Percentiles rank a stretch among this genome's conserved stretches.
Evolutionary conservation across 208 protist species (phyloP).

Genomic region (Blastocrithidia nonstop): DNA sequence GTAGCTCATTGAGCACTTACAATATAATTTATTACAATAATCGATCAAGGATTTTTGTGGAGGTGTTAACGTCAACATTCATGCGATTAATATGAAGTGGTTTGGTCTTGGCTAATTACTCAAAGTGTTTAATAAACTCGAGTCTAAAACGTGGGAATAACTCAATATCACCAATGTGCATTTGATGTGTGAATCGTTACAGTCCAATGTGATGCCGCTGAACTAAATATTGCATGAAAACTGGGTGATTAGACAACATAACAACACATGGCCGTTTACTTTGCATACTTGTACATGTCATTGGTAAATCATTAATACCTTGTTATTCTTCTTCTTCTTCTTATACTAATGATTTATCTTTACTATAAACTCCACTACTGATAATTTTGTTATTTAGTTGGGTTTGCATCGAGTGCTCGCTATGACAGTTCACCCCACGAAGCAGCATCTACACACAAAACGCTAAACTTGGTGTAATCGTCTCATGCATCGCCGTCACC

Average conservation of each 20-base stretch:
- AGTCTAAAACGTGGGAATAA: constrained; percentile 76
- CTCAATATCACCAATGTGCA: constrained; percentile 59
- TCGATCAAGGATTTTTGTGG: constrained; percentile 19
- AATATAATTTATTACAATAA: constrained; percentile 39
- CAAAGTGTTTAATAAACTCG: constrained; percentile 60
- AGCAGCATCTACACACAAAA: constrained; percentile 65
- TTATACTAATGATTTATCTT: too few relatives aligned
- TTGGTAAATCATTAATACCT: not conserved
- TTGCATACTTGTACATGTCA: not conserved
- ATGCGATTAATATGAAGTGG: constrained; percentile 42
- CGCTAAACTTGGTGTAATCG: constrained; percentile 23
- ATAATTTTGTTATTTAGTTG: constrained; percentile 1
- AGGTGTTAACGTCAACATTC: constrained; percentile 15
- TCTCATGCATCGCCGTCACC: constrained; percentile 9
- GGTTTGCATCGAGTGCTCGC: too few relatives aligned
- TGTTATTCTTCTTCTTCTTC: too few relatives aligned
- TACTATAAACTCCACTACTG: constrained; percentile 2
- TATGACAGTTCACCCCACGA: too few relatives aligned
- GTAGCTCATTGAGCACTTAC: constrained; percentile 56
- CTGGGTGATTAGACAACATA: constrained; percentile 43
- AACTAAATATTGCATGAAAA: constrained; percentile 40
- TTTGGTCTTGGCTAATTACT: constrained; percentile 14
- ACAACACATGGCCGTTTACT: constrained; percentile 14
- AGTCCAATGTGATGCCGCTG: constrained; percentile 35
- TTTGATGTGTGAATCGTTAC: constrained; percentile 44